Conservation (phyloP, 305 asterid genomes). For the Solanum chacoense region DNA sequence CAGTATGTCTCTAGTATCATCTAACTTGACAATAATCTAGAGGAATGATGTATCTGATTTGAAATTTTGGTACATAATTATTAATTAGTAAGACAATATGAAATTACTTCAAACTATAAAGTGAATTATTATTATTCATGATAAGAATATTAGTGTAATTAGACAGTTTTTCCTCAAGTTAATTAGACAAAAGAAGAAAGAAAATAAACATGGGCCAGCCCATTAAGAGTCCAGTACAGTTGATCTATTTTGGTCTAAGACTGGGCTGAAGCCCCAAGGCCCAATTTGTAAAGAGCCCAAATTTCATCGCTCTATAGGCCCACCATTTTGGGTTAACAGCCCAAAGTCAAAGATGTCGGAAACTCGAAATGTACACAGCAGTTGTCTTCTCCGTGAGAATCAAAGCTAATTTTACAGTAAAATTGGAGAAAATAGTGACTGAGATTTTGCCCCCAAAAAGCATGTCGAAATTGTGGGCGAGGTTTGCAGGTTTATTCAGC, state of each 20-base stretch:
- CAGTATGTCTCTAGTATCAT: not conserved
- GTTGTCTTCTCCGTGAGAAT: not conserved
- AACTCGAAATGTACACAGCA: not conserved
- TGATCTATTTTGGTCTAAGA: not conserved
- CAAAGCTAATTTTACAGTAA: not conserved
- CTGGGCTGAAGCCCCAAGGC: not conserved
- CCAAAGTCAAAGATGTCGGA: not conserved
- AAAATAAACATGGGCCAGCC: not conserved
- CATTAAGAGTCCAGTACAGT: not conserved
- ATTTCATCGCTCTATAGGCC: not conserved
- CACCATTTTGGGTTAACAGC: not conserved
- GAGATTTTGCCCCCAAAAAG: not conserved
- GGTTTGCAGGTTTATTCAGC: conserved; percentile 48
- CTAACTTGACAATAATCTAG: not conserved
- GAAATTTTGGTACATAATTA: not conserved
- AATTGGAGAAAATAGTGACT: not conserved
- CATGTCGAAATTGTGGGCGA: conserved; percentile 71
- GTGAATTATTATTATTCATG: not conserved
- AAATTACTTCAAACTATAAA: not conserved
- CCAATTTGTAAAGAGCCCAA: not conserved
- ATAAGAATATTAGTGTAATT: not conserved
- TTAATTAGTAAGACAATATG: too few species aligned
- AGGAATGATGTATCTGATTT: too few species aligned
- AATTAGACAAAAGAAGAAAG: not conserved
- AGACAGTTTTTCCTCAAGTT: not conserved